Evolutionary conservation across 2,329 filamentous ascomycete species (phyloP), one percentile per base, ranked within the genome.

Genomic region (Xylaria sp.): DNA sequence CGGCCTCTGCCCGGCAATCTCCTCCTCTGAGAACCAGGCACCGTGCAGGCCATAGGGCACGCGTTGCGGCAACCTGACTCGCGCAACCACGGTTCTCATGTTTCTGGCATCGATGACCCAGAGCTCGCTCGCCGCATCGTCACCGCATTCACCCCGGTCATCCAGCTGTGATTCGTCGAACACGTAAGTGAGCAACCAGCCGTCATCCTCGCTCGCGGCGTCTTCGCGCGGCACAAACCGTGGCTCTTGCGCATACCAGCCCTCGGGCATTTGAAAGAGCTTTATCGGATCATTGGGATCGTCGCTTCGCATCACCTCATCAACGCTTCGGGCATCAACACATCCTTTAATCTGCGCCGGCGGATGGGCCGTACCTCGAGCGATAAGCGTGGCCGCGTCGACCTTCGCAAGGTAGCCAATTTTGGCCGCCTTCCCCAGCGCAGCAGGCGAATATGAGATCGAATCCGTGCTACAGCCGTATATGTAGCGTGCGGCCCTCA

Each of bases 41-140:
- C 84, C 85, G 65, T 88, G 87, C 44, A 90, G 69, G 0, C 87
- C 87, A 62, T 90, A 90, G 0, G 87, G 86, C 0, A 90, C 86
- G 11, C 87, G 71, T 60, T 88, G 86, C 2, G 86, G 86, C 29
- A 91, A 70, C 18, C 71, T 69, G 2, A 90, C 76, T 54, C 75
- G 78, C 5, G 79, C 83, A 2, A 88, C 76, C 0, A 90, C 74
- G 2, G 83, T 75, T 20, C 66, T 74, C 86, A 91, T 90, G 2
- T 75, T 75, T 55, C 67, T 78, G 0, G 86, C 87, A 63, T 90
- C 80, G 24, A 90, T 77, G 13, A 90, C 75, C 87, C 87, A 91
- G 0, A 90, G 72, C 67, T 90, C 86, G 26, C 82, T 86, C 20
- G 66, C 73, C 0, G 82, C 75, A 1, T 70, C 68, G 0, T 74